These are phyloP conservation scores for Fraxinus albicans DNA, from an alignment of 305 asterid species.

Conservation along the genomic window DNA sequence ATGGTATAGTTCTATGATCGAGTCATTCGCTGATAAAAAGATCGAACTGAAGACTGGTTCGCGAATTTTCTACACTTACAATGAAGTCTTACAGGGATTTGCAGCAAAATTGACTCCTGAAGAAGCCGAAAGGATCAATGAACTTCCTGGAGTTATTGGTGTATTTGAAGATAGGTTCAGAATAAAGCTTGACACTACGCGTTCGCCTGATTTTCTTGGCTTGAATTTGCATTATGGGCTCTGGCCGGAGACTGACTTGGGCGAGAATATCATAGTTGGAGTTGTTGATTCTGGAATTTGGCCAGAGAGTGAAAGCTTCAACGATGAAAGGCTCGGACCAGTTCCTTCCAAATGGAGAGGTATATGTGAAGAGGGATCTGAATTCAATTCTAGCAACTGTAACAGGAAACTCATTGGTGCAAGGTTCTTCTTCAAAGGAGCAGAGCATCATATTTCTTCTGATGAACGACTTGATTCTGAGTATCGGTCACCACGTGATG, in stretches of 20 bases:
- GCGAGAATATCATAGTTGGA: slow-evolving; percentile 5
- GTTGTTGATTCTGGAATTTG: slow-evolving; percentile 27
- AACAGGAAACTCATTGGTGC: not conserved
- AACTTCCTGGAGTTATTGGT: not conserved
- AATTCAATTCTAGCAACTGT: slow-evolving; percentile 26
- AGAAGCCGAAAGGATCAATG: slow-evolving; percentile 12
- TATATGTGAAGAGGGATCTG: slow-evolving; percentile 10
- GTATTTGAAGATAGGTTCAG: slow-evolving; percentile 3
- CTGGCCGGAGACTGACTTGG: slow-evolving; percentile 7
- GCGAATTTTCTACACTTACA: slow-evolving; percentile 10
- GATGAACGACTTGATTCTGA: not conserved
- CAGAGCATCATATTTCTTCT: not conserved
- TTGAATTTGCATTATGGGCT: slow-evolving; percentile 8
- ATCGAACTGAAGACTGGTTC: not conserved
- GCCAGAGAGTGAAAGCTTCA: slow-evolving; percentile 37
- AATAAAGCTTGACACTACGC: slow-evolving; percentile 13
- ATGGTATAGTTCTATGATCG: slow-evolving; percentile 13
- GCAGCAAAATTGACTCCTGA: slow-evolving; percentile 18
- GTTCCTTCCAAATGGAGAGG: slow-evolving; percentile 33
- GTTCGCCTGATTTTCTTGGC: slow-evolving; percentile 19
- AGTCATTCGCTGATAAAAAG: not conserved
- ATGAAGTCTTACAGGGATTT: slow-evolving; percentile 14
- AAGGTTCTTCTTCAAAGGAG: not conserved
- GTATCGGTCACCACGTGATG: not conserved
- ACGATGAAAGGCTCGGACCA: slow-evolving; percentile 15